Base-by-base conservation (phyloP, 176 grass and related monocot species). In the Thinopyrum elongatum region DNA sequence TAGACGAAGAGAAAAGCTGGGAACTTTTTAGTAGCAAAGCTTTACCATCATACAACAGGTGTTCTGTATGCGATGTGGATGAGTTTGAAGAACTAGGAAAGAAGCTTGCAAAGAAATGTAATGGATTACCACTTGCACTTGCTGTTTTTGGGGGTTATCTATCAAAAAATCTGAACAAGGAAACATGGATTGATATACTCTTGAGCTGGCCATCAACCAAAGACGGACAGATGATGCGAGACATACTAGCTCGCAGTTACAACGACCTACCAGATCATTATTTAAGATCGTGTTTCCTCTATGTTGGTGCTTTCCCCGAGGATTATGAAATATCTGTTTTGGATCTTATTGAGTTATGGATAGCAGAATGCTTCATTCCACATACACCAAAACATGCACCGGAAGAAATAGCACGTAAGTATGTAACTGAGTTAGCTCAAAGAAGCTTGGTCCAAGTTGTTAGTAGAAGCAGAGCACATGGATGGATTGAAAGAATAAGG, bases 201-300 rank as follows among this genome's bases (percentile, higher is more conserved):
- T 44, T 15, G 70, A 15, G 36, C 23, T 73, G 70, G 70, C 12
- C 70, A 42, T 73, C 70, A 27, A 44, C 70, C 36, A 42, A 44
- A 44, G 12, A 44, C 1, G 70, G 38, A 26, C n/a, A 73, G 38
- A 44, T 44, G 70, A 73, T 73, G 38, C 38, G 38, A 19, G 39
- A 28, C 23, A 74, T 74, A 46, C 39, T 74, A 47, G 70, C n/a
- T 44, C 70, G 70, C 70, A 73, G 70, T 73, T 73, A 73, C 70
- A 73, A 26, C 3, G 70, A 73, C 70, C n/a, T 73, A 41, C 90
- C 17, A 34, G 21, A 57, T 58, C 28, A 34, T 77, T 77, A 58
- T 77, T 8, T 77, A 16, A 77, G 19, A 27, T 77, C 74, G 3
- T 77, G 74, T 31, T 58, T 77, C 49, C 74, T 77, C 49, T 58